Evolutionary conservation across 2,329 filamentous ascomycete species (phyloP).

Genomic region (Clarireedia hainanense): DNA sequence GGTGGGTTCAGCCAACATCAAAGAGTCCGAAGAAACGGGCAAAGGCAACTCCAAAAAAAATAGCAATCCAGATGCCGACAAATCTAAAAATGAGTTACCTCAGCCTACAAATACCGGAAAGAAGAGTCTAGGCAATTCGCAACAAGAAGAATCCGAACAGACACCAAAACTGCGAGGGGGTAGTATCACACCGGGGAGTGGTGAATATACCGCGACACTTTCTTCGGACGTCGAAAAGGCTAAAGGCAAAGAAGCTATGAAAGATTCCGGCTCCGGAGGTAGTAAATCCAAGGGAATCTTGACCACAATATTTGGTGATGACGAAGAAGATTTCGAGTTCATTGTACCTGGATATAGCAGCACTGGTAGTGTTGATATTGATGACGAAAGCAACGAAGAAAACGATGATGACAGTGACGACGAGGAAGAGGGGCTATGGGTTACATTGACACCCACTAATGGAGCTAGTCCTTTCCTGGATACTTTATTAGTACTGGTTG

Average conservation of each 20-base stretch:
- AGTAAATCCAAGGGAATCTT: slow-evolving; percentile 34
- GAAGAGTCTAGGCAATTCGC: slow-evolving; percentile 23
- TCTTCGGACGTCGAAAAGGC: slow-evolving; percentile 18
- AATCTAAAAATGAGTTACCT: slow-evolving; percentile 14
- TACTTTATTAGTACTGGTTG: slow-evolving; percentile 89
- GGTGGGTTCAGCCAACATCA: slow-evolving; percentile 33
- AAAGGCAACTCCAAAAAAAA: slow-evolving; percentile 20
- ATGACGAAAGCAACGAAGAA: slow-evolving; percentile 28
- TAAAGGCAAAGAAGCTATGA: slow-evolving; percentile 18
- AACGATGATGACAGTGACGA: slow-evolving; percentile 35
- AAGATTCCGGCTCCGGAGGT: slow-evolving; percentile 11
- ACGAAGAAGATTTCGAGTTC: slow-evolving; percentile 33
- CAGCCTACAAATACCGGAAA: slow-evolving; percentile 17
- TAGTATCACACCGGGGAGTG: slow-evolving; percentile 64
- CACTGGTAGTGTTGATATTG: slow-evolving; percentile 12
- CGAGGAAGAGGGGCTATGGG: slow-evolving; percentile 76
- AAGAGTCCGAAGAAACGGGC: slow-evolving; percentile 27
- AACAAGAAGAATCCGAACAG: slow-evolving; percentile 26
- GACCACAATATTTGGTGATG: slow-evolving; percentile 43
- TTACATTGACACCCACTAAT: slow-evolving; percentile 88
- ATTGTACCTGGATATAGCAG: slow-evolving; percentile 10
- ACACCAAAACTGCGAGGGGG: slow-evolving; percentile 45
- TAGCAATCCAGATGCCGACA: slow-evolving; percentile 24
- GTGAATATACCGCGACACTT: slow-evolving; percentile 48
- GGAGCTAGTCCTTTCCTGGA: slow-evolving; percentile 92